Percentiles rank a stretch among this genome's conserved stretches.
Conservation (phyloP, 352 stramenopile genomes). For the Pythium dissotocum region DNA sequence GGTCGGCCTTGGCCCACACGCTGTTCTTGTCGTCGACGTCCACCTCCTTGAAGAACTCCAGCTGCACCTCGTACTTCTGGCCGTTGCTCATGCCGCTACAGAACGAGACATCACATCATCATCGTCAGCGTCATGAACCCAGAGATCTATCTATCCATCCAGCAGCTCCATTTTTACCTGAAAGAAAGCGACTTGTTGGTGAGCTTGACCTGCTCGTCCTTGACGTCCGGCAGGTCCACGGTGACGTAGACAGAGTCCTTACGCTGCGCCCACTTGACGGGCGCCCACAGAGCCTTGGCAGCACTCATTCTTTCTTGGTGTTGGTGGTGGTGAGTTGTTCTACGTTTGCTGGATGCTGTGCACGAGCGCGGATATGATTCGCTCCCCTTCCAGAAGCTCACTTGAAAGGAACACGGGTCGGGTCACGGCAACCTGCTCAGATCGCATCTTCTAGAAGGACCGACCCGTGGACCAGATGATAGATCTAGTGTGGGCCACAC, state of each 20-base stretch:
- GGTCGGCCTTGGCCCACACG: conserved; percentile 95
- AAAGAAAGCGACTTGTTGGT: conserved; percentile 90
- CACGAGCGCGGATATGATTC: conserved; percentile 24
- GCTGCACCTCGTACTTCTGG: conserved; percentile 93
- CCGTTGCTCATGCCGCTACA: conserved; percentile 86
- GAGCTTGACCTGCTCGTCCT: conserved; percentile 92
- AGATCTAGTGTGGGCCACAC: background rate
- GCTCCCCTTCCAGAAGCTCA: conserved; percentile 32
- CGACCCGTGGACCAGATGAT: background rate
- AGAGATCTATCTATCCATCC: background rate
- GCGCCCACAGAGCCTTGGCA: conserved; percentile 73
- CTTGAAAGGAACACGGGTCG: conserved; percentile 7
- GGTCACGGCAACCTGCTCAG: background rate
- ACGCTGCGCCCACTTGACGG: conserved; percentile 96
- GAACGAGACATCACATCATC: background rate
- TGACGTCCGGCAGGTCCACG: conserved; percentile 93
- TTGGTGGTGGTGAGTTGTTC: background rate
- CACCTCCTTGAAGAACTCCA: conserved; percentile 96
- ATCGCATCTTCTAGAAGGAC: conserved; percentile 5
- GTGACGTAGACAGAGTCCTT: conserved; percentile 97
- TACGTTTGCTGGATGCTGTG: background rate
- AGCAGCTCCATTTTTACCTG: conserved; percentile 38
- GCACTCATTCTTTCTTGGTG: conserved; percentile 8
- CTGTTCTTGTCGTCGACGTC: conserved; percentile 89
- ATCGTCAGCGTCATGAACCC: background rate